phyloP scores from a whole-genome alignment of 2,329 filamentous ascomycete genomes.

The Byssoonygena ceratinophila region DNA sequence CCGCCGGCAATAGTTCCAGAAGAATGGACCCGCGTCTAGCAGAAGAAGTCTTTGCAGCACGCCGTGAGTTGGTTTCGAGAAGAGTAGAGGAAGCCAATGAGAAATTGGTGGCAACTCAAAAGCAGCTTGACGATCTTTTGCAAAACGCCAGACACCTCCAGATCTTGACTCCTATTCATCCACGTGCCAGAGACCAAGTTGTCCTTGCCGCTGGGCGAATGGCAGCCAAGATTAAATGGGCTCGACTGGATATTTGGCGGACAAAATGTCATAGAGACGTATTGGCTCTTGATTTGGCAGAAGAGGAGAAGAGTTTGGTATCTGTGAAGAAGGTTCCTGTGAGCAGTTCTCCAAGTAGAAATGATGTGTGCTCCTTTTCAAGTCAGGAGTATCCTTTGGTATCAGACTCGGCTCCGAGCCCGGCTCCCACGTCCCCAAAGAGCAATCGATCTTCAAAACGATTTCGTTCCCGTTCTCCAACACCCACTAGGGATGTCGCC shows the following conservation, averaged over 20 bases:
- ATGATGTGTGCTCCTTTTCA: conserved; percentile 2
- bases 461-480: conserved; percentile 13
- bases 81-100: conserved; percentile 77
- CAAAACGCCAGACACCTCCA: conserved; percentile 84
- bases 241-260: conserved; percentile 86
- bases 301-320: conserved; percentile 47
- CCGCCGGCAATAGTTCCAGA: conserved; percentile 63
- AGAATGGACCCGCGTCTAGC: conserved; percentile 72
- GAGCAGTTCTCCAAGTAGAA: background rate
- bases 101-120: conserved; percentile 60
- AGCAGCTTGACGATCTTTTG: conserved; percentile 69
- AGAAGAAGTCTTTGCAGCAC: conserved; percentile 71
- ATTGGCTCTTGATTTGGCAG: conserved; percentile 70
- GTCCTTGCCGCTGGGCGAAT: conserved; percentile 74
- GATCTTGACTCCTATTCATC: conserved; percentile 78
- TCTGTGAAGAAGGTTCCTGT: conserved; percentile 5
- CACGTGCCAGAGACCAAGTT: conserved; percentile 77
- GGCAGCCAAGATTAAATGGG: conserved; percentile 84
- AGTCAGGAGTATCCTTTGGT: conserved; percentile 14
- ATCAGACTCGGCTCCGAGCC: conserved; percentile 19
- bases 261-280: conserved; percentile 86
- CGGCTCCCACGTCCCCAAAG: conserved; percentile 19
- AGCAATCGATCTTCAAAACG: conserved; percentile 19
- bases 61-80: conserved; percentile 68
- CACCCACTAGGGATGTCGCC: conserved; percentile 2